A percentile compares a stretch with the other conserved stretches of the same genome.
phyloP scores from a whole-genome alignment of 2,329 filamentous ascomycete species.

The Apiospora pterosperma region DNA sequence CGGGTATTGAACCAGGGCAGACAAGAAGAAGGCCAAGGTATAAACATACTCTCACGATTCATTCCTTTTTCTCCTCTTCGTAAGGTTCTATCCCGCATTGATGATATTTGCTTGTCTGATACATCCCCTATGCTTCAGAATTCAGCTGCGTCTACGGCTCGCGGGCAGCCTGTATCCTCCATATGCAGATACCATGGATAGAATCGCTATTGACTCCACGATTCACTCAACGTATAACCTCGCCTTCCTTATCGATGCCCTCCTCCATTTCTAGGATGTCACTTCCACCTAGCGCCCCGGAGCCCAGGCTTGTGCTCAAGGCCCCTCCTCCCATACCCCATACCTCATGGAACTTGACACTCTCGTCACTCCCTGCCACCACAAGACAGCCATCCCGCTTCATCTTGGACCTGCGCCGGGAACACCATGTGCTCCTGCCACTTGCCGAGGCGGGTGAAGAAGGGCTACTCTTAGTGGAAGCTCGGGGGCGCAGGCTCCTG shows the following conservation, averaged over 20 bases:
- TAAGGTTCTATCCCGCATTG: not conserved
- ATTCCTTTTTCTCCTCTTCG: not conserved
- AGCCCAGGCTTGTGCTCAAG: constrained; percentile 44
- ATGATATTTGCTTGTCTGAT: not conserved
- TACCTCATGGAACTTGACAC: constrained; percentile 92
- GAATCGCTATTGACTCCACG: not conserved
- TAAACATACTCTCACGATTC: not conserved
- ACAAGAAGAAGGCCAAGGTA: no score
- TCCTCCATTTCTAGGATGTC: constrained; percentile 80
- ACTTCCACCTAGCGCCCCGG: constrained; percentile 72
- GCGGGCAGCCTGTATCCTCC: no score
- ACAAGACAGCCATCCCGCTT: constrained; percentile 79
- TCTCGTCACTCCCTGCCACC: constrained; percentile 87
- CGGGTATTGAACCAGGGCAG: no score
- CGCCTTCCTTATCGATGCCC: constrained; percentile 71
- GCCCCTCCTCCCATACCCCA: constrained; percentile 65
- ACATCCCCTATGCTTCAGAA: not conserved
- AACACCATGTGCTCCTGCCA: constrained; percentile 45
- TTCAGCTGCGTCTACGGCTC: no score
- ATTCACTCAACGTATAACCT: constrained; percentile 62
- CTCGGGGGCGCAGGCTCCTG: not conserved
- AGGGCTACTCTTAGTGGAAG: not conserved
- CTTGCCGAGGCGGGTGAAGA: constrained; percentile 13
- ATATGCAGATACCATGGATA: no score
- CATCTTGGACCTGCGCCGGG: constrained; percentile 44